These are phyloP conservation scores for Rhododendron simsii DNA, from an alignment of 148 eudicot species.

Conservation along the genomic window DNA sequence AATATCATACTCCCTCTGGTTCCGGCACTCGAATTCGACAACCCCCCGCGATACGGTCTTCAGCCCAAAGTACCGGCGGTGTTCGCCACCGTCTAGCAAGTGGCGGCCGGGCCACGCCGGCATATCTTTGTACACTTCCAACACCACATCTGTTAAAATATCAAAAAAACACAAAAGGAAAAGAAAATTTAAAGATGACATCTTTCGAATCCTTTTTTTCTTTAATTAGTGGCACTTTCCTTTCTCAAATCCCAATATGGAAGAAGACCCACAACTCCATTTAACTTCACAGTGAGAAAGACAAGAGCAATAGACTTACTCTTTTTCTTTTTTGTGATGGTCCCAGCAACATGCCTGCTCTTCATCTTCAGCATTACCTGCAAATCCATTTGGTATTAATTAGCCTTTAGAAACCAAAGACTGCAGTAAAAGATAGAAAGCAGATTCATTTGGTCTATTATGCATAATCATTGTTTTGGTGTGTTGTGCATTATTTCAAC, in stretches of 20 bases:
- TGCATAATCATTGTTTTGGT: slow-evolving; percentile 2
- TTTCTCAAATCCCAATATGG: slow-evolving; percentile 79
- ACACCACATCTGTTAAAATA: slow-evolving; percentile 56
- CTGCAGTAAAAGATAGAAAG: slow-evolving; percentile 22
- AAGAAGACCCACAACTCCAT: slow-evolving; percentile 31
- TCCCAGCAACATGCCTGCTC: slow-evolving; percentile 97
- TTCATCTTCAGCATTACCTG: slow-evolving; percentile 96
- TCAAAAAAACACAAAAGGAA: slow-evolving; percentile 8
- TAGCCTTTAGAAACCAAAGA: slow-evolving; percentile 14
- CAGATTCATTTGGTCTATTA: slow-evolving; percentile 7
- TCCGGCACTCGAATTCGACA: slow-evolving; percentile 94
- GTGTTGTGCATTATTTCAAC: slow-evolving; percentile 14
- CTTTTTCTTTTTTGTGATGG: slow-evolving; percentile 99
- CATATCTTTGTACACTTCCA: slow-evolving; percentile 78
- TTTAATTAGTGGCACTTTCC: slow-evolving; percentile 24
- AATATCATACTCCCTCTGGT: slow-evolving; percentile 69
- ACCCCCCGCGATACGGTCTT: slow-evolving; percentile 75
- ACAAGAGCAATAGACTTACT: slow-evolving; percentile 54
- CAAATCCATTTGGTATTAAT: slow-evolving; percentile 14
- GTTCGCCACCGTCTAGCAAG: slow-evolving; percentile 71
- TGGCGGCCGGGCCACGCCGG: slow-evolving; percentile 99
- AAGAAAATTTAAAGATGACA: slow-evolving; percentile 15
- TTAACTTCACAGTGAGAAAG: slow-evolving; percentile 32
- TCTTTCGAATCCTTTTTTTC: slow-evolving; percentile 33
- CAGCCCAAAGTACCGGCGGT: slow-evolving; percentile 68